phyloP scores from a whole-genome alignment of 371 early-diverging fungal genomes.

The Mucor saturninus region DNA sequence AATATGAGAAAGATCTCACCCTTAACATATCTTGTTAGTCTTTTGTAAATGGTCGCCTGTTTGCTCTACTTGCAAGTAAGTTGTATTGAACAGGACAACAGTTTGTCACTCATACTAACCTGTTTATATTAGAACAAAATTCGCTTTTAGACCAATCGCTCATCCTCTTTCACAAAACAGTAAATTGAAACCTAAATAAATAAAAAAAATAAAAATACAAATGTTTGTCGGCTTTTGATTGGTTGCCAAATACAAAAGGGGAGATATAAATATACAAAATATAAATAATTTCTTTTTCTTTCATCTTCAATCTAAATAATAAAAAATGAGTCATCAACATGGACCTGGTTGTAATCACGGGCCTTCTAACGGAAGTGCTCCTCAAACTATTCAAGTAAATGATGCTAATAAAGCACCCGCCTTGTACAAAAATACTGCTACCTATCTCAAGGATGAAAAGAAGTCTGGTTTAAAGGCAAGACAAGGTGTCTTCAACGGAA shows the following conservation, averaged over 20 bases:
- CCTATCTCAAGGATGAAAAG: slow-evolving; percentile 46
- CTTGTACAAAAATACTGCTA: slow-evolving; percentile 39
- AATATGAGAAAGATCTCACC: not conserved
- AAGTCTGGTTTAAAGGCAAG: slow-evolving; percentile 78
- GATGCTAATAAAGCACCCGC: slow-evolving; percentile 53
- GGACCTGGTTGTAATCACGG: slow-evolving; percentile 37
- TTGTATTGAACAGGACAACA: not conserved
- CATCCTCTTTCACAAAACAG: slow-evolving; percentile 7
- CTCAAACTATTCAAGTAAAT: slow-evolving; percentile 38
- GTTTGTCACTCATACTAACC: not conserved
- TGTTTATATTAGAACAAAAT: slow-evolving; percentile 60
- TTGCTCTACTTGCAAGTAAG: slow-evolving; percentile 82
- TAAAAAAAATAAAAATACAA: not conserved
- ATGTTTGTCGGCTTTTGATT: slow-evolving; percentile 18
- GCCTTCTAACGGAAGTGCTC: slow-evolving; percentile 12
- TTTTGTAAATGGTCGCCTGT: slow-evolving; percentile 76
- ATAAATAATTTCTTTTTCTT: not conserved
- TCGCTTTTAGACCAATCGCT: slow-evolving; percentile 62
- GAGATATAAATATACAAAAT: not conserved
- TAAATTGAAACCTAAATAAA: not conserved
- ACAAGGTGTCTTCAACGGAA: slow-evolving; percentile 90
- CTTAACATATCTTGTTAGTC: slow-evolving; percentile 42
- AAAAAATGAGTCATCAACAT: slow-evolving; percentile 34
- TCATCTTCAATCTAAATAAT: not conserved
- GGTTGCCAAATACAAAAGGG: slow-evolving; percentile 3